These are phyloP conservation scores for Corymbia calophylla DNA, from an alignment of 441 rosid genomes.

Conservation along the genomic window DNA sequence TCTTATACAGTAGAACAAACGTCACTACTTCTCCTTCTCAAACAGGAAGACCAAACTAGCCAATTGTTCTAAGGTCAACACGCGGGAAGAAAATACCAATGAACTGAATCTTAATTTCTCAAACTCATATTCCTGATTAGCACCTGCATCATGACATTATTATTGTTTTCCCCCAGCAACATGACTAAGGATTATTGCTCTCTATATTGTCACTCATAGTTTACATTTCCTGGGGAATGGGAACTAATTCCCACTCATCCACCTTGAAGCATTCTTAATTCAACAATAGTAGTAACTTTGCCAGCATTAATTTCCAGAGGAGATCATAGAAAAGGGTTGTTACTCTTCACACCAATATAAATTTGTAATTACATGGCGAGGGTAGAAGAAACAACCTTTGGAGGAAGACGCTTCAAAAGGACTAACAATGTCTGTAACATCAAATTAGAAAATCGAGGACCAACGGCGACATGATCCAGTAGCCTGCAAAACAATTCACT, in stretches of 20 bases:
- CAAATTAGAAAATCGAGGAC: conserved; percentile 86
- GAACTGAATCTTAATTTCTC: neutral
- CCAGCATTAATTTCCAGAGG: neutral
- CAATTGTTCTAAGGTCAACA: neutral
- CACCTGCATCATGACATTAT: neutral
- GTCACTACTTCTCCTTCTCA: neutral
- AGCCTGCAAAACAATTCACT: conserved; percentile 39
- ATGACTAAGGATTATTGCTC: neutral
- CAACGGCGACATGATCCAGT: conserved; percentile 82
- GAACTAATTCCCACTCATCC: neutral
- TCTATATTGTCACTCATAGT: neutral
- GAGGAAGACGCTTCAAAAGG: conserved; percentile 86
- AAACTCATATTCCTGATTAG: neutral
- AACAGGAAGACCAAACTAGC: neutral
- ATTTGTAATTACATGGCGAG: neutral
- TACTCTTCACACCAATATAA: neutral
- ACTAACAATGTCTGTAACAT: conserved; percentile 77
- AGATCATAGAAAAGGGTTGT: neutral
- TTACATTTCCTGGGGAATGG: neutral
- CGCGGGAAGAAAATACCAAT: neutral
- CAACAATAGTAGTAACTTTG: neutral
- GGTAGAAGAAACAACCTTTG: conserved; percentile 45
- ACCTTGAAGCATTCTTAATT: neutral
- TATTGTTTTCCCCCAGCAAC: neutral
- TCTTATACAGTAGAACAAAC: neutral